These are phyloP conservation scores for Leccinum subgranulosum DNA, from an alignment of 768 basidiomycete species.

Conservation along the genomic window DNA sequence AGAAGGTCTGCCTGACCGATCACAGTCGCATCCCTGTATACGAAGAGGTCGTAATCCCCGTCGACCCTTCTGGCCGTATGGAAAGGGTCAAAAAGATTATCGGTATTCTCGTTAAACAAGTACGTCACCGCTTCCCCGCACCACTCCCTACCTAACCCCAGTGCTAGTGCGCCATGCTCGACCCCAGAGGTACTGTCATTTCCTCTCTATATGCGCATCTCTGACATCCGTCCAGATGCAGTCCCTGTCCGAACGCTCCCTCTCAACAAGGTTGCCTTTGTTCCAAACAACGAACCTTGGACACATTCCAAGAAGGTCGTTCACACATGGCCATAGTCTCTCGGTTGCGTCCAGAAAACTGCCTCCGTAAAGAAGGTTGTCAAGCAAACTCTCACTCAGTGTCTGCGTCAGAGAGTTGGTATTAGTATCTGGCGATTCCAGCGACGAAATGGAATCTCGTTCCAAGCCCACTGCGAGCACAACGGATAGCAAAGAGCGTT, in stretches of 20 bases:
- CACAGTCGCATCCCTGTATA: no score
- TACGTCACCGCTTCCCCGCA: constrained; percentile 13
- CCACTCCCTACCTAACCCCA: neutral
- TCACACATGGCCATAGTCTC: constrained; percentile 92
- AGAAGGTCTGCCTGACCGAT: no score
- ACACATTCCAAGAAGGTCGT: constrained; percentile 86
- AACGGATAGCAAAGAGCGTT: no score
- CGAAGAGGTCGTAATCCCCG: no score
- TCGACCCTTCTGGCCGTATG: no score
- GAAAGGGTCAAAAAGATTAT: constrained; percentile 62
- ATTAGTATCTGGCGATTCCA: no score
- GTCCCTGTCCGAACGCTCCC: constrained; percentile 80
- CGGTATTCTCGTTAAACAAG: constrained; percentile 84
- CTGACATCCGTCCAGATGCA: constrained; percentile 50
- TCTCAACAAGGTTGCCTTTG: constrained; percentile 79
- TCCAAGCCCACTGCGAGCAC: no score
- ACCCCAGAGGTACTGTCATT: constrained; percentile 61
- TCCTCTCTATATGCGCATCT: neutral
- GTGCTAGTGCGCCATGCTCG: constrained; percentile 67
- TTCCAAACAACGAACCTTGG: constrained; percentile 82
- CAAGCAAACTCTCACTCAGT: no score
- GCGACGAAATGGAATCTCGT: no score
- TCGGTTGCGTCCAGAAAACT: no score
- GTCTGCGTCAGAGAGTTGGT: no score
- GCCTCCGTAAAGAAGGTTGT: no score